These are phyloP conservation scores for Neofusicoccum kwambonambiense DNA, from an alignment of 2,329 filamentous ascomycete species.

Conservation along the genomic window DNA sequence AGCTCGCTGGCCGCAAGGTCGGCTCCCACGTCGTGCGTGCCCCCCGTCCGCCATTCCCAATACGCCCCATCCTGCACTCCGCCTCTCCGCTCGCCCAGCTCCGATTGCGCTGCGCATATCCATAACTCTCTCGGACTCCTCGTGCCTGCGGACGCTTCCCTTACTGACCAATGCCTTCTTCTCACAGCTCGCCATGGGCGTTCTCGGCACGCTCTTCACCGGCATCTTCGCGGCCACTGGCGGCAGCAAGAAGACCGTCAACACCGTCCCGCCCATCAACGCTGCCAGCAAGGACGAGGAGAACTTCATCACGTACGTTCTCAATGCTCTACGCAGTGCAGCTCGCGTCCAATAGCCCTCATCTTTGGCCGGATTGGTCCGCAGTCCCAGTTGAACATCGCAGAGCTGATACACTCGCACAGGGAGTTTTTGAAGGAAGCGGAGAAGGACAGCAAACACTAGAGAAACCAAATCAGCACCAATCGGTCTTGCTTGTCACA, in stretches of 20 bases:
- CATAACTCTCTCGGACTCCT: not conserved
- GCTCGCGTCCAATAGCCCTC: not conserved
- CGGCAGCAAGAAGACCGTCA: slow-evolving; percentile 43
- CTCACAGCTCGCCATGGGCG: slow-evolving; percentile 60
- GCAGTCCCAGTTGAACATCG: not conserved
- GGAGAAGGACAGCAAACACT: slow-evolving; percentile 28
- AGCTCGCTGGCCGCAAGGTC: slow-evolving; percentile 52
- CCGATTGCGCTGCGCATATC: not conserved
- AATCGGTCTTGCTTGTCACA: not conserved
- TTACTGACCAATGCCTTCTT: slow-evolving; percentile 19
- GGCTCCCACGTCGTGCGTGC: slow-evolving; percentile 54
- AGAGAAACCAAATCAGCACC: not conserved
- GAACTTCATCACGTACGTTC: slow-evolving; percentile 64
- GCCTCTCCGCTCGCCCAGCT: slow-evolving; percentile 6
- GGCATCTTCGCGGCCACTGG: slow-evolving; percentile 35
- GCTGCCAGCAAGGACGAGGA: slow-evolving; percentile 67
- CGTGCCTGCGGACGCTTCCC: not conserved
- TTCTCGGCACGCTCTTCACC: slow-evolving; percentile 36
- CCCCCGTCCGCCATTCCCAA: slow-evolving; percentile 4
- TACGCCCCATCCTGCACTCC: not conserved
- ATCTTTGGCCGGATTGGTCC: too few relatives aligned
- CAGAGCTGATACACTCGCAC: not conserved
- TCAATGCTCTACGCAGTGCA: too few relatives aligned
- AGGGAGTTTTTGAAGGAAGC: slow-evolving; percentile 41
- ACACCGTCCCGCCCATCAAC: slow-evolving; percentile 56